Evolutionary conservation across 768 basidiomycete genomes (phyloP), one percentile per base, ranked within the genome.

Genomic region (Lactarius akahatsu): DNA sequence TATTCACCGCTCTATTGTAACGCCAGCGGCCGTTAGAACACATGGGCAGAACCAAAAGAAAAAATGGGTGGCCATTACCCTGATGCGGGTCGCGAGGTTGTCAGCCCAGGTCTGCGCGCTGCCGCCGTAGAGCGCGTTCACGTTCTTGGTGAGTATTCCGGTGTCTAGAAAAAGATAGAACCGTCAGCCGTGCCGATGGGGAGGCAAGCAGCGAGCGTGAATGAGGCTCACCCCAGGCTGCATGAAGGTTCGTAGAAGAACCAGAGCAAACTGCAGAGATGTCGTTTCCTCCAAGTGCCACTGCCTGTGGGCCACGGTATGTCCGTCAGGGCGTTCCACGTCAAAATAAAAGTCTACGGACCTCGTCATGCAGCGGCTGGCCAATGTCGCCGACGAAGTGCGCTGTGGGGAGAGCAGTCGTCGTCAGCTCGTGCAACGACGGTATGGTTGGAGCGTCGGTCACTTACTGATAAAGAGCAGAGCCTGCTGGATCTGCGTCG

Each of bases 281-380:
- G 26, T 74, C 73, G 68, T 83, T 83, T 20, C 82, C 82, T n/a
- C 82, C 82, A 2, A 77, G 71, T 65, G 73, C 76, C 40, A 75
- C 63, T 23, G 78, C 80, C 76, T 69, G 59, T 34, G 32, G 6
- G 52, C 59, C 28, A 28, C 16, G 20, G 30, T 9, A 43, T 23
- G 36, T 9, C 32, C 3, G 43, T 63, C 41, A 9, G 40, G 40
- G 34, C 8, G 45, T 13, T n/a, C 18, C 20, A 3, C 20, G 9
- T 63, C 41, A 50, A 26, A 28, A 64, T 13, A 34, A 34, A 9
- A 56, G 45, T 28, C 18, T 41, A 45, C 56, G 10, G 26, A 69
- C 61, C 55, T 84, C 80, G 57, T 79, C 78, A 64, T 83, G 82
- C 34, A 84, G 76, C 5, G 82, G 82, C 67, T 83, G 83, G 23